These are phyloP conservation scores for Thelonectria olida DNA, from an alignment of 2,329 filamentous ascomycete genomes.

Conservation along the genomic window DNA sequence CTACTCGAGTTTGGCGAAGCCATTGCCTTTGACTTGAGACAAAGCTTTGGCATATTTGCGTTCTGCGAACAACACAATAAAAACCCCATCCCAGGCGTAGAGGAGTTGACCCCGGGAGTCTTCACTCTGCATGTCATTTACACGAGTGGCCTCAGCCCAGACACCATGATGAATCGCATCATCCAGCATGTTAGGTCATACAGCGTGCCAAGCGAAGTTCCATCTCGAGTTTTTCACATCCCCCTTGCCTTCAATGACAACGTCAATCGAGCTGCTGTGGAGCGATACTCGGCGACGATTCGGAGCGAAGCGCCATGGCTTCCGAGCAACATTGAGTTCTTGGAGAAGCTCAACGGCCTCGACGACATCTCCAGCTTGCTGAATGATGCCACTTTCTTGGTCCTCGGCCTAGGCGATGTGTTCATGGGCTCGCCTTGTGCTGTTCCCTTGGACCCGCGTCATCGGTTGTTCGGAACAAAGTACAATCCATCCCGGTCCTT, in stretches of 20 bases:
- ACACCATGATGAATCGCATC: slow-evolving; percentile 31
- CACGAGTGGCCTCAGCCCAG: slow-evolving; percentile 25
- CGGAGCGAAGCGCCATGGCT: slow-evolving; percentile 69
- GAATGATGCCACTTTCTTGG: slow-evolving; percentile 46
- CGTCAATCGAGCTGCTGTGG: slow-evolving; percentile 58
- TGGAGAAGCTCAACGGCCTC: slow-evolving; percentile 47
- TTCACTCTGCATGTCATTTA: slow-evolving; percentile 47
- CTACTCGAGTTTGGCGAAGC: slow-evolving; percentile 46
- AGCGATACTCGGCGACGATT: slow-evolving; percentile 70
- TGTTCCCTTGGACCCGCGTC: slow-evolving; percentile 47
- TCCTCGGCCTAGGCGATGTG: slow-evolving; percentile 51
- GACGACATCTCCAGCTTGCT: slow-evolving; percentile 39
- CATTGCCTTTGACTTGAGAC: slow-evolving; percentile 42
- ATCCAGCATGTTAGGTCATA: slow-evolving; percentile 37
- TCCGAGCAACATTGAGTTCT: slow-evolving; percentile 68
- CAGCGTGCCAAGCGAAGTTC: slow-evolving; percentile 32
- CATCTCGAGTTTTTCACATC: slow-evolving; percentile 45
- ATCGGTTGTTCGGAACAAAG: slow-evolving; percentile 48
- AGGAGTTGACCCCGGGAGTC: slow-evolving; percentile 47
- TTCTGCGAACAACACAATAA: slow-evolving; percentile 44
- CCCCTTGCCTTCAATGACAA: slow-evolving; percentile 52
- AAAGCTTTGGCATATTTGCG: slow-evolving; percentile 46
- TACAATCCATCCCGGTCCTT: slow-evolving; percentile 50
- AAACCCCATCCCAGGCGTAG: slow-evolving; percentile 40
- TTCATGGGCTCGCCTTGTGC: slow-evolving; percentile 50